phyloP scores from a whole-genome alignment of 495 filamentous ascomycete species.

The Delitschia confertaspora region DNA sequence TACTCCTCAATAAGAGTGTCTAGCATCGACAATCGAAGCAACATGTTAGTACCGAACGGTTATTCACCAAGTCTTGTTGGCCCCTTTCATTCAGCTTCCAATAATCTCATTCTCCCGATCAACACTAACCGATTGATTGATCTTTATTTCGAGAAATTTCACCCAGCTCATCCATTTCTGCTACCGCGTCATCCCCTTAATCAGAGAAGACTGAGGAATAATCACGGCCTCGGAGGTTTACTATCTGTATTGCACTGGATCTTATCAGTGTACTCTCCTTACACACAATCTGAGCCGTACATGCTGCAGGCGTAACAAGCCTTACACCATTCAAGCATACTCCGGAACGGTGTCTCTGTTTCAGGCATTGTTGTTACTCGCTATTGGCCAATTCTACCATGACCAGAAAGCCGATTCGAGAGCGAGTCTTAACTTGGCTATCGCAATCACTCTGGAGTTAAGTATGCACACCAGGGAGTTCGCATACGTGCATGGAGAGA shows the following conservation, averaged over 20 bases:
- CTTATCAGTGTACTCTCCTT: slow-evolving; percentile 21
- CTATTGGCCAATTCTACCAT: slow-evolving; percentile 11
- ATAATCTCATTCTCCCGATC: slow-evolving; percentile 5
- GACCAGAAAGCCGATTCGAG: slow-evolving; percentile 3
- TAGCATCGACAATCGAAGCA: slow-evolving; percentile 6
- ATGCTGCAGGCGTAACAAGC: slow-evolving; percentile 8
- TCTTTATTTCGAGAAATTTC: slow-evolving; percentile 24
- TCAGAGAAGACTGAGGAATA: slow-evolving; percentile 1
- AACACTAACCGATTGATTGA: slow-evolving; percentile 14
- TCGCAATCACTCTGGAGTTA: slow-evolving; percentile 10
- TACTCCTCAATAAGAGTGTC: slow-evolving; percentile 3
- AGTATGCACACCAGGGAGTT: slow-evolving; percentile 18
- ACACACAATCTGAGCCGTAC: slow-evolving; percentile 14
- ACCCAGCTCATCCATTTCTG: slow-evolving; percentile 1
- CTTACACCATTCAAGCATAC: not conserved
- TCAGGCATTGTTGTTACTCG: slow-evolving; percentile 18
- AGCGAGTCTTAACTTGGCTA: slow-evolving; percentile 7
- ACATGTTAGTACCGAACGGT: not conserved
- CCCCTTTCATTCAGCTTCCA: not conserved
- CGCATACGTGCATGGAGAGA: slow-evolving; percentile 11
- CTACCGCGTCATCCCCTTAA: slow-evolving; percentile 14
- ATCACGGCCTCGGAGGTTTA: slow-evolving; percentile 13
- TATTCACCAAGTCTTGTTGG: not conserved
- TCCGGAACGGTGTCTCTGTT: slow-evolving; percentile 7
- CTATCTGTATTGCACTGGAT: slow-evolving; percentile 20